Conservation (phyloP, 805 yeast genomes). For the Starmerella sp. region DNA sequence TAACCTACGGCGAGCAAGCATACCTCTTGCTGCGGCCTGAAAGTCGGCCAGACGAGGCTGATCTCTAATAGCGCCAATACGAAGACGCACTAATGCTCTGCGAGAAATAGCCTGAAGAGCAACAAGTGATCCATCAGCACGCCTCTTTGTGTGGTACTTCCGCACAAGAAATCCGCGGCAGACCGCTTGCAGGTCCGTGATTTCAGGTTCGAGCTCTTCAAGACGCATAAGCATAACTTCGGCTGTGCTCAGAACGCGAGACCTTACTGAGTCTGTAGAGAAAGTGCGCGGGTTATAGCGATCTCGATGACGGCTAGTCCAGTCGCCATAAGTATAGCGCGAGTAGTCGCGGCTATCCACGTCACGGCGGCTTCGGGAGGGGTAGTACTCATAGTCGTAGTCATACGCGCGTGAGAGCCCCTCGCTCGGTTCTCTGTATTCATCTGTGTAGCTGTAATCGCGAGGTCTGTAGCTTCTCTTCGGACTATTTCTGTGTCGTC, state of each 20-base stretch:
- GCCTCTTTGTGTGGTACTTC: background rate
- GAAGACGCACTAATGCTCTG: background rate
- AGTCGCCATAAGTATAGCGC: background rate
- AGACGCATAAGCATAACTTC: slow-evolving; percentile 27
- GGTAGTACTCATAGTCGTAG: slow-evolving; percentile 9
- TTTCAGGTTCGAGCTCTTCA: slow-evolving; percentile 27
- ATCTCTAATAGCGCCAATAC: background rate
- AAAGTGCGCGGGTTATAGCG: background rate
- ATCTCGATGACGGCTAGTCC: slow-evolving; percentile 1
- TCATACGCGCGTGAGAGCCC: background rate
- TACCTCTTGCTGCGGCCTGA: background rate
- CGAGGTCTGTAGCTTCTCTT: background rate
- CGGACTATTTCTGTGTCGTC: background rate
- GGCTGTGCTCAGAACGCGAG: slow-evolving; percentile 23
- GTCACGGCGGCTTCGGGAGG: background rate
- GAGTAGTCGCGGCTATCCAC: background rate
- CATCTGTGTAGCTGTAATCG: background rate
- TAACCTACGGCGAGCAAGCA: background rate
- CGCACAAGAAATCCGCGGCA: background rate
- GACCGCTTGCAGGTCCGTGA: slow-evolving; percentile 33
- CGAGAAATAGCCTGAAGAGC: slow-evolving; percentile 28
- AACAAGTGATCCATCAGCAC: slow-evolving; percentile 27
- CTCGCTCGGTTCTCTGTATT: background rate
- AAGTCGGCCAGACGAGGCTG: background rate
- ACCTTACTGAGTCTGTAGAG: slow-evolving; percentile 12